Conservation (phyloP, 192 early-diverging fungal species). For the Kickxella alabastrina region DNA sequence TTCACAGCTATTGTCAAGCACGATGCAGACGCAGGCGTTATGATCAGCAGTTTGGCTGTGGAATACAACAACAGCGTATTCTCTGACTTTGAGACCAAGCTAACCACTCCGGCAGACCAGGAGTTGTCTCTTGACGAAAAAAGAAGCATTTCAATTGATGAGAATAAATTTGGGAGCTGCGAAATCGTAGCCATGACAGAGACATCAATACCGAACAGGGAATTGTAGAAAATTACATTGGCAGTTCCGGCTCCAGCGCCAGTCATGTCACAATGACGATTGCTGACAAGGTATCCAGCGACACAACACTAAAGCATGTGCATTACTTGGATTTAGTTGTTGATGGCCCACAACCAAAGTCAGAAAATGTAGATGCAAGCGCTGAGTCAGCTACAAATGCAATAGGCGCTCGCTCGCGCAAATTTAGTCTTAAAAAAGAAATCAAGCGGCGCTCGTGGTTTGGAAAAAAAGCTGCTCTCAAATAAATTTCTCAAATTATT, state of each 20-base stretch:
- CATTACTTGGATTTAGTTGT: slow-evolving; percentile 2
- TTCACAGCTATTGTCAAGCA: no score
- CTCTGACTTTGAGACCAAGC: no score
- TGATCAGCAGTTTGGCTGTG: no score
- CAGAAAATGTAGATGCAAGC: no score
- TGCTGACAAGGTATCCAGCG: background rate
- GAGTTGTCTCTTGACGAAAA: no score
- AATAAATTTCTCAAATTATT: background rate
- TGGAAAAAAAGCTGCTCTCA: slow-evolving; percentile 11
- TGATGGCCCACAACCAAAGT: no score
- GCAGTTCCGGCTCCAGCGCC: no score
- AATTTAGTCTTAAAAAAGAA: slow-evolving; percentile 29
- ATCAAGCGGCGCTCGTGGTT: slow-evolving; percentile 37
- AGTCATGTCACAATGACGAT: no score
- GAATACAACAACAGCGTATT: no score
- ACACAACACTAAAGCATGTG: background rate
- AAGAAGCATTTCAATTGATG: background rate
- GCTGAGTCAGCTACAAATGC: background rate
- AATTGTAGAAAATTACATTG: background rate
- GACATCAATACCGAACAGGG: background rate
- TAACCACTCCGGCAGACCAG: no score
- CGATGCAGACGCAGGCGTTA: no score
- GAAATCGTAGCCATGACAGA: background rate
- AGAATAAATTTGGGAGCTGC: background rate
- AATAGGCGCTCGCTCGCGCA: background rate